Base-by-base conservation (phyloP, 139 green algal species). In the Pycnococcus provasolii region DNA sequence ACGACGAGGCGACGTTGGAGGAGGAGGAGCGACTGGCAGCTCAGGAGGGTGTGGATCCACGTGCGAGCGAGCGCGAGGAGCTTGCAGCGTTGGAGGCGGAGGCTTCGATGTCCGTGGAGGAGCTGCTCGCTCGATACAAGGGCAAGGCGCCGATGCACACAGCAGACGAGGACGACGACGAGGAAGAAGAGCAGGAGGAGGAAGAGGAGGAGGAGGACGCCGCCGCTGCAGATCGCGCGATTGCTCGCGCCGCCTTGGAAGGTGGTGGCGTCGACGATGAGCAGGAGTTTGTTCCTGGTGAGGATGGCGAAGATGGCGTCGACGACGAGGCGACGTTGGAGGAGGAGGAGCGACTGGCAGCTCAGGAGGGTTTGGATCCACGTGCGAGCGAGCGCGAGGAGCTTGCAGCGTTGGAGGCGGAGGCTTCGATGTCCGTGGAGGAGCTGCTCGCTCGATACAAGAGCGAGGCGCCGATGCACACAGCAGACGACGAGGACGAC, bases 311-410 rank as follows among this genome's bases (percentile, higher is more conserved):
- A 26, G 26, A 26, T 26, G 26, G 26, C 26, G 26, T 76, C 70
- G 80, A 89, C 63, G 87, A 94, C 59, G 88, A 92, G 76, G 69
- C 50, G 13, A 92, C 85, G 1, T 73, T 91, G 47, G 84, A 86
- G 42, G 86, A 88, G 66, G 84, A 92, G 62, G 85, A 86, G 66
- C 55, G 45, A 40, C 53, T 87, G 64, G 79, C 52, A 1, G 68
- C 68, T 42, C 52, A 68, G 67, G 85, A 85, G 39, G 78, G 76
- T 2, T 64, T 64, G 41, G 62, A 68, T 11, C 55, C 26, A 26
- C 26, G 26, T 26, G 26, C 26, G 26, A 26, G 72, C 46, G 50
- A 79, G 41, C 73, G 58, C 2, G 73, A 75, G 8, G 90, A 96
- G 73, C 51, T 89, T 42, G 79, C 77, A 45, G 89, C 62, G 0